phyloP scores from a whole-genome alignment of 2,329 filamentous ascomycete genomes.

The Claviceps citrina region DNA sequence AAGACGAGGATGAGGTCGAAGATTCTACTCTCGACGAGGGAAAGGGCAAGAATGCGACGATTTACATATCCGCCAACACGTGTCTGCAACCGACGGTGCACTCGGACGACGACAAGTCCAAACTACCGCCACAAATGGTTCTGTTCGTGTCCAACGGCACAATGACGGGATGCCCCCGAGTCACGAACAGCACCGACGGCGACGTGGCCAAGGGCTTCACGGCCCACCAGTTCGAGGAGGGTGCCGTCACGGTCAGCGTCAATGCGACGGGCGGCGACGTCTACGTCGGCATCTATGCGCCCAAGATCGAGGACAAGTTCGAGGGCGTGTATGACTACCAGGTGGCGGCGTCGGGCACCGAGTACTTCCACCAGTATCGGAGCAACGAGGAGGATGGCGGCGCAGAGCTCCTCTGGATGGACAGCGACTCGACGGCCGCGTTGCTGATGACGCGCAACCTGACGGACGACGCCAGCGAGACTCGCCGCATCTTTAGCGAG shows the following conservation, averaged over 20 bases:
- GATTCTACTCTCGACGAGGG: not conserved
- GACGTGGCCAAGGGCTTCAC: conserved; percentile 17
- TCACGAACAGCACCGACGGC: conserved; percentile 10
- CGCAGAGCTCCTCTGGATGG: conserved; percentile 58
- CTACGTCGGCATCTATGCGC: conserved; percentile 63
- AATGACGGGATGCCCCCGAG: conserved; percentile 16
- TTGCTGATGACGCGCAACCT: conserved; percentile 66
- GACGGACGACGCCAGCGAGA: conserved; percentile 38
- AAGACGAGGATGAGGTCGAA: not conserved
- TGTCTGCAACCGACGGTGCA: conserved; percentile 52
- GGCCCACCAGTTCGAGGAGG: conserved; percentile 39
- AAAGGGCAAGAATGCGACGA: conserved; percentile 18
- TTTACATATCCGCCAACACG: conserved; percentile 78
- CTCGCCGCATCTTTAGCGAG: conserved; percentile 38
- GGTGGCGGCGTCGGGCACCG: conserved; percentile 68
- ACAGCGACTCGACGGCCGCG: conserved; percentile 66
- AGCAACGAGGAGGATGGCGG: conserved; percentile 18
- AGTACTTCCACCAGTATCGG: conserved; percentile 53
- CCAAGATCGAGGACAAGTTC: conserved; percentile 43
- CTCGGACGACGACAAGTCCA: not conserved
- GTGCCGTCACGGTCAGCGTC: conserved; percentile 48
- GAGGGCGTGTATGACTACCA: conserved; percentile 62
- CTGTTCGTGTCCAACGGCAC: conserved; percentile 56
- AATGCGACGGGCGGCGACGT: conserved; percentile 48
- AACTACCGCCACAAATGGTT: conserved; percentile 53